Evolutionary conservation across 108 stramenopile species (phyloP).

Genomic region (Parmales sp.): DNA sequence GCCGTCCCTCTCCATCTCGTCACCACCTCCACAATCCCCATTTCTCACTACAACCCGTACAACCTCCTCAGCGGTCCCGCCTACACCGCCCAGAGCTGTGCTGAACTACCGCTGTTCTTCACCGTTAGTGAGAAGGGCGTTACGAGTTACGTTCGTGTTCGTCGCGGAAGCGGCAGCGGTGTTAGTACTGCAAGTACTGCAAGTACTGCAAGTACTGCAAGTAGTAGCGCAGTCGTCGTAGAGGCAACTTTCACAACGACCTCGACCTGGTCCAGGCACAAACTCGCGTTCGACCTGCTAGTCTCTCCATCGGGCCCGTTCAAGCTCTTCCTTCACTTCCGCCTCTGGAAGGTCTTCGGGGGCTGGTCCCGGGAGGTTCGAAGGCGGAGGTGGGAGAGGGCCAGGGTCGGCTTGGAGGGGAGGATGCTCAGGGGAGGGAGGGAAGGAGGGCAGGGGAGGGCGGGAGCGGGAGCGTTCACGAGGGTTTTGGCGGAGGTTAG

Average conservation of each 20-base stretch:
- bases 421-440: background rate
- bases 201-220: no score
- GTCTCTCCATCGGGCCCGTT: no score
- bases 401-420: background rate
- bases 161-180: no score
- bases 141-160: background rate
- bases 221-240: no score
- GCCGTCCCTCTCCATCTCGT: background rate
- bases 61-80: background rate
- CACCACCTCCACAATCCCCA: no score
- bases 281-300: background rate
- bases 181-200: no score
- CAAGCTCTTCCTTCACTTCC: background rate
- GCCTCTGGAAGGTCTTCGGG: background rate
- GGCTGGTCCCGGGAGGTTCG: background rate
- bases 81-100: background rate
- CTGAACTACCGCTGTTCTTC: background rate
- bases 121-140: background rate
- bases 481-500: no score
- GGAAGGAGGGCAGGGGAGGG: background rate
- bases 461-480: background rate
- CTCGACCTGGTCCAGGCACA: background rate
- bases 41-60: background rate
- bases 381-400: background rate
- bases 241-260: background rate